These are phyloP conservation scores for Phytophthora cryptogea DNA, from an alignment of 352 stramenopile genomes.

Conservation along the genomic window DNA sequence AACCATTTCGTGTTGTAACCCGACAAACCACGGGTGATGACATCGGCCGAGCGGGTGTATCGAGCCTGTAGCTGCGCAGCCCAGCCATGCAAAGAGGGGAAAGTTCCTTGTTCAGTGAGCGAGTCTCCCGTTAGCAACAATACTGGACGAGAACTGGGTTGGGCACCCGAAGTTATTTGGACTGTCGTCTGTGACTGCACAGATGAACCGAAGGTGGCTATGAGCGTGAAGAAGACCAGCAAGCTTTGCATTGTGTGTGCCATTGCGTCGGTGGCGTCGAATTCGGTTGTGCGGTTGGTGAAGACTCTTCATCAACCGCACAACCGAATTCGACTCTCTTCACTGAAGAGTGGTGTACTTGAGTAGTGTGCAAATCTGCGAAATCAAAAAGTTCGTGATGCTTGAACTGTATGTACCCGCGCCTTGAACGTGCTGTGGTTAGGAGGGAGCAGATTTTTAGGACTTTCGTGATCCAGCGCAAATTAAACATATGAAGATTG, in stretches of 20 bases:
- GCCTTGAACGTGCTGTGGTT: no score
- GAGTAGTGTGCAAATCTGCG: no score
- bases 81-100: slow-evolving; percentile 30
- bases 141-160: slow-evolving; percentile 9
- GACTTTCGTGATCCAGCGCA: no score
- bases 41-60: slow-evolving; percentile 39
- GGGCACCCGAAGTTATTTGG: background rate
- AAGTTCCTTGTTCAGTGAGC: slow-evolving; percentile 35
- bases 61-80: slow-evolving; percentile 31
- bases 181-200: background rate
- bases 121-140: slow-evolving; percentile 46
- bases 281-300: background rate
- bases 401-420: no score
- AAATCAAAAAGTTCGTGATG: no score
- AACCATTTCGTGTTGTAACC: slow-evolving; percentile 54
- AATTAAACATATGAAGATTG: no score
- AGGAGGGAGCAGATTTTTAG: no score
- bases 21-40: slow-evolving; percentile 40
- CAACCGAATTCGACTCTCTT: no score
- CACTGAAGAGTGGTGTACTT: no score
- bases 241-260: background rate
- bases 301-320: no score
- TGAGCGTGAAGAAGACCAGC: background rate
- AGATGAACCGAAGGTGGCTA: background rate
- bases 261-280: background rate